These are phyloP conservation scores for Hericium rajendrae DNA, from an alignment of 768 basidiomycete genomes.

Conservation along the genomic window DNA sequence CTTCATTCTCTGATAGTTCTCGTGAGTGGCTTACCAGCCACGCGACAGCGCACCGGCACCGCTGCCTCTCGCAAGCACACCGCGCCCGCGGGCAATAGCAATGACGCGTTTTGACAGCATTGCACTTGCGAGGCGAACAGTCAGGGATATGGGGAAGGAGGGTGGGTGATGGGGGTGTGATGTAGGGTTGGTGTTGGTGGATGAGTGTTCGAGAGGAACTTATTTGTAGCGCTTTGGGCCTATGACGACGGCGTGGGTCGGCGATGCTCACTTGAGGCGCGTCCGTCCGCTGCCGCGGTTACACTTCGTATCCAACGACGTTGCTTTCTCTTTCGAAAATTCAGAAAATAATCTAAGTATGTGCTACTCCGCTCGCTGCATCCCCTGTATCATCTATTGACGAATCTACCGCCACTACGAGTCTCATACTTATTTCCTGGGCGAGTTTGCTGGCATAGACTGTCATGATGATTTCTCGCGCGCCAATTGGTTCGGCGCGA, in stretches of 20 bases:
- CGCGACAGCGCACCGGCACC: conserved; percentile 9
- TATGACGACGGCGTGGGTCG: neutral
- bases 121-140: neutral
- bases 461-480: too few relatives aligned
- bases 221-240: neutral
- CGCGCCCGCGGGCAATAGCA: conserved; percentile 10
- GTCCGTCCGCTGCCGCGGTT: neutral
- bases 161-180: neutral
- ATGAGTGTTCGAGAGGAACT: neutral
- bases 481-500: too few relatives aligned
- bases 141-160: neutral
- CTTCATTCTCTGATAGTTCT: too few relatives aligned
- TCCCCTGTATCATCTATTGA: too few relatives aligned
- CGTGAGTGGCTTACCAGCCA: conserved; percentile 7
- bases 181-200: neutral
- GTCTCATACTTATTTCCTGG: too few relatives aligned
- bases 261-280: neutral
- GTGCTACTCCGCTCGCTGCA: too few relatives aligned
- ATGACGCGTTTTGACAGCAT: conserved; percentile 16
- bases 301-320: neutral
- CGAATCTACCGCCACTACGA: too few relatives aligned
- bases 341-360: too few relatives aligned
- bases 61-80: conserved; percentile 8
- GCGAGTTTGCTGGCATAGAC: too few relatives aligned
- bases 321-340: too few relatives aligned